Percentiles rank a stretch among this genome's conserved stretches.
Conservation (phyloP, 192 early-diverging fungal genomes). For the Podila minutissima region DNA sequence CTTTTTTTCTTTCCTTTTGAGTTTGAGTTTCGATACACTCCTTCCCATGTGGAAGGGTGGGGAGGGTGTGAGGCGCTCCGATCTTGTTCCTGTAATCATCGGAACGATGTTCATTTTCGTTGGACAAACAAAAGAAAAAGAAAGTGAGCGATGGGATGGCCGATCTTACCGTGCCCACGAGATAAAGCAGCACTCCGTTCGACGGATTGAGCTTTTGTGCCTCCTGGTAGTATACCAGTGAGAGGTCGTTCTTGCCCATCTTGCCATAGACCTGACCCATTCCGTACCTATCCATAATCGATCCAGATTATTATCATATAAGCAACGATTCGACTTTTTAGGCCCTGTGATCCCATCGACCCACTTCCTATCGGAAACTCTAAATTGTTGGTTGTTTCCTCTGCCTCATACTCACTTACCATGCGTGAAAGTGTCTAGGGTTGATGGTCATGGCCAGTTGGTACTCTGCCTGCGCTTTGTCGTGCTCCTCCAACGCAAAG, state of each 20-base stretch:
- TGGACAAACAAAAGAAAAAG: background rate
- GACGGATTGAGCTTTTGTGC: slow-evolving; percentile 79
- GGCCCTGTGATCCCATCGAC: background rate
- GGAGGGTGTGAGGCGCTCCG: too few species aligned
- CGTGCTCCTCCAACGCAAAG: slow-evolving; percentile 75
- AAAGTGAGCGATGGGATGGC: background rate
- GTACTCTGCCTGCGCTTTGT: slow-evolving; percentile 79
- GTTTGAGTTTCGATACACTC: too few species aligned
- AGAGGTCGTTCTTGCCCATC: slow-evolving; percentile 76
- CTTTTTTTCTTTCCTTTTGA: too few species aligned
- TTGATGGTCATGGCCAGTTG: slow-evolving; percentile 76
- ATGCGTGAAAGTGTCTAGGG: slow-evolving; percentile 84
- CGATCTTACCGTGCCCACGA: slow-evolving; percentile 72
- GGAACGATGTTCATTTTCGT: too few species aligned
- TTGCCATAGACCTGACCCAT: slow-evolving; percentile 77
- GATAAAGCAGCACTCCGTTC: slow-evolving; percentile 77
- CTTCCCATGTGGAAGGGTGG: too few species aligned
- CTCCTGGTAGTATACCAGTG: slow-evolving; percentile 76
- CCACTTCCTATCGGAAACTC: slow-evolving; percentile 1
- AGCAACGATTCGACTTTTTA: background rate
- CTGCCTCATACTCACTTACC: slow-evolving; percentile 60
- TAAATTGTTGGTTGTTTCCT: background rate
- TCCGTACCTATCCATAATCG: slow-evolving; percentile 68
- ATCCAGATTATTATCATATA: background rate
- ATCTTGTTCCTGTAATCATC: too few species aligned